Evolutionary conservation across 2,329 filamentous ascomycete species (phyloP), one percentile per base, ranked within the genome.

Genomic region (Fusarium solani-melongenae): DNA sequence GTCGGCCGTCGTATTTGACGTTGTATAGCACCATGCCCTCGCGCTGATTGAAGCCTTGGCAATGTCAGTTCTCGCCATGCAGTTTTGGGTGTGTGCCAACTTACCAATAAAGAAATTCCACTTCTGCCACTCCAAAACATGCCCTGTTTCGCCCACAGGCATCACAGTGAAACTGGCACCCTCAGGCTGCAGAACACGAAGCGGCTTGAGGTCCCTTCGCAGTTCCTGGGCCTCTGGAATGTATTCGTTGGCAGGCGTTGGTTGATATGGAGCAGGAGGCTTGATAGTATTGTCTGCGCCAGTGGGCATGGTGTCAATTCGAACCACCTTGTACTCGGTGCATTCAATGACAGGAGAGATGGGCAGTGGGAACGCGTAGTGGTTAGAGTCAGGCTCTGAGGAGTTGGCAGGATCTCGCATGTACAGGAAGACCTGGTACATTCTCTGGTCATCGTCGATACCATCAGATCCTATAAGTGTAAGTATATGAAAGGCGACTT

Each of bases 11-110:
- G 77, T 92, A 94, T 76, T 87, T 86, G 17, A 94, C 82, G 73
- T 94, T 91, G 77, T 94, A 91, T 4, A 94, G 84, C 4, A 92
- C 91, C 10, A 90, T 88, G 9, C 92, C 92, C 79, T 94, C 93
- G 2, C 92, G 86, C 55, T 89, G 87, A 79, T 92, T 94, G 83
- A 92, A 93, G 38, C 88, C 70, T 70, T 15, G 7, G 1, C 2
- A 17, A 12, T 36, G 2, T 70, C 1, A 69, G 34, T 5, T 14
- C 7, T n/a, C 22, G 10, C 5, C 8, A n/a, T 12, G 24, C 31
- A 12, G 15, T 29, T 46, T 17, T 27, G 2, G 22, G 41, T 8
- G 24, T 31, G 6, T 31, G 9, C 6, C 15, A 2, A 46, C 70
- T 14, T 61, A 67, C 70, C 88, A 4, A 95, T 86, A 12, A 92